Evolutionary conservation across 202 grass and related monocot species (phyloP).

Genomic region (Schoenoplectus triqueter): DNA sequence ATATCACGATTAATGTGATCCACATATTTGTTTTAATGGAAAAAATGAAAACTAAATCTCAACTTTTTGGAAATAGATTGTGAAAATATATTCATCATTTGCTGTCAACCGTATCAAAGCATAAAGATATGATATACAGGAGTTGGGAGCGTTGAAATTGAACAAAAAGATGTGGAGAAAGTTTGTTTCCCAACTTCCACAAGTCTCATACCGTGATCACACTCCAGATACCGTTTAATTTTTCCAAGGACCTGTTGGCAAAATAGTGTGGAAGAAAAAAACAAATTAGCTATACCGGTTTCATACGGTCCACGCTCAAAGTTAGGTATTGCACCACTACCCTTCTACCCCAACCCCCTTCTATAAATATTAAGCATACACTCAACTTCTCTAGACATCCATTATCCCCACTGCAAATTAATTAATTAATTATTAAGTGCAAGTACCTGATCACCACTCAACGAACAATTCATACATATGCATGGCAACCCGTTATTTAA

Average conservation of each 20-base stretch:
- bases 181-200: conserved; percentile 33
- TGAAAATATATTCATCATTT: too few species aligned
- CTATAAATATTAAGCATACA: not conserved
- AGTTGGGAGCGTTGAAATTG: not conserved
- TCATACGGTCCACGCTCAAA: conserved; percentile 28
- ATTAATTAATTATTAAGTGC: too few species aligned
- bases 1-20: too few species aligned
- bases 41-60: too few species aligned
- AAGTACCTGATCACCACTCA: not conserved
- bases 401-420: not conserved
- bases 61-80: too few species aligned
- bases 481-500: not conserved
- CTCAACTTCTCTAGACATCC: not conserved
- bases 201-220: conserved; percentile 31
- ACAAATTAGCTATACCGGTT: not conserved
- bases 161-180: conserved; percentile 18
- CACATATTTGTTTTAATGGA: too few species aligned
- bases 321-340: conserved; percentile 2
- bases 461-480: not conserved
- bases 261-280: not conserved
- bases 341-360: not conserved
- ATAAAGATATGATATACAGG: not conserved
- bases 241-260: not conserved
- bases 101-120: too few species aligned
- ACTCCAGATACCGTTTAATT: not conserved